These are phyloP conservation scores for Ettlia oleoabundans DNA, from an alignment of 139 green algal species.

Conservation along the genomic window DNA sequence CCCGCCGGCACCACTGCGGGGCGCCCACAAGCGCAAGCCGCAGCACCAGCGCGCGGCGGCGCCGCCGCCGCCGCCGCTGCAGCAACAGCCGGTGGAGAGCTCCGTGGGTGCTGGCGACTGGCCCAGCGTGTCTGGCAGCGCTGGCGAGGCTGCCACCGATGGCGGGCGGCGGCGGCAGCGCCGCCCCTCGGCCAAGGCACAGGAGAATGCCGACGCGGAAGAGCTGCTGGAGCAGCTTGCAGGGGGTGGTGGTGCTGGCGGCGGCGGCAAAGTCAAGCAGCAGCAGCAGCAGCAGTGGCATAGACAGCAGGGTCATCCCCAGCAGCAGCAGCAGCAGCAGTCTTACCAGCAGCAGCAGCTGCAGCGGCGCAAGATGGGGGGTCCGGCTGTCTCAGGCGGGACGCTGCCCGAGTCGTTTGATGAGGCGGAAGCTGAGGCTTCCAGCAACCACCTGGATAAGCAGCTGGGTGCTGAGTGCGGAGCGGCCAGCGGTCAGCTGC, in stretches of 20 bases:
- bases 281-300: not conserved
- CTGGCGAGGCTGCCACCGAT: not conserved
- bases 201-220: conserved; percentile 14
- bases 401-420: not conserved
- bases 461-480: not conserved
- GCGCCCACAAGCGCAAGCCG: conserved; percentile 10
- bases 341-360: too few relatives aligned
- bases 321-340: too few relatives aligned
- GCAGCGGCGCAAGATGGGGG: not conserved
- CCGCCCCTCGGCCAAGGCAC: conserved; percentile 4
- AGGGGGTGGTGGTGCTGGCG: not conserved
- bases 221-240: conserved; percentile 17
- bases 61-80: not conserved
- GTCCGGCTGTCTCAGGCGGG: not conserved
- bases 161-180: not conserved
- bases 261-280: not conserved
- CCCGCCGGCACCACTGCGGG: not conserved
- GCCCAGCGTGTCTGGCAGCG: not conserved
- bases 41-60: not conserved
- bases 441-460: not conserved
- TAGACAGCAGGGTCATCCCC: not conserved
- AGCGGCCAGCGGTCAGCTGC: not conserved
- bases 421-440: not conserved
- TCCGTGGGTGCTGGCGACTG: not conserved
- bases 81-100: conserved; percentile 6